Conservation (phyloP, 768 basidiomycete genomes). For the Tephrocybe rancida region DNA sequence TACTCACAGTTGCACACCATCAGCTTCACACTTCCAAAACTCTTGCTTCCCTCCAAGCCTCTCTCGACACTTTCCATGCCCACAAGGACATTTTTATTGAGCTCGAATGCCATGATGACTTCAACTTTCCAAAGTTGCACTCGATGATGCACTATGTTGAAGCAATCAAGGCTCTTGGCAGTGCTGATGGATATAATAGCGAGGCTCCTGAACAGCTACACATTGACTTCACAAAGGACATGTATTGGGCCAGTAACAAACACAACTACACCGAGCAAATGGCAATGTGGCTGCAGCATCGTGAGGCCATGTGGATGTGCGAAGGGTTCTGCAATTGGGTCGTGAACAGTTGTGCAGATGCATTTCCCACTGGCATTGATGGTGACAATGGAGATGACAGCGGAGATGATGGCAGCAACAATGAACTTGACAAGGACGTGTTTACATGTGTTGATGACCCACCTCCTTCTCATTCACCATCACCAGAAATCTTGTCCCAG, state of each 20-base stretch:
- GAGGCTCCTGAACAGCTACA: constrained; percentile 2
- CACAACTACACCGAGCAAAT: constrained; percentile 35
- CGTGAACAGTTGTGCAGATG: neutral
- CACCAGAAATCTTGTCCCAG: neutral
- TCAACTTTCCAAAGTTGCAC: constrained; percentile 43
- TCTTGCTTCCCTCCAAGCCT: constrained; percentile 21
- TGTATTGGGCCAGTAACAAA: constrained; percentile 31
- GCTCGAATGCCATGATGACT: constrained; percentile 28
- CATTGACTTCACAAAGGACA: neutral
- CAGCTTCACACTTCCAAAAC: constrained; percentile 20
- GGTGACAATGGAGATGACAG: neutral
- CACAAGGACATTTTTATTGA: constrained; percentile 31
- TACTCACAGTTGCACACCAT: constrained; percentile 16
- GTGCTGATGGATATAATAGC: constrained; percentile 8
- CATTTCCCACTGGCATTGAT: neutral
- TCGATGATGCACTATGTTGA: constrained; percentile 31
- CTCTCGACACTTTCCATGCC: constrained; percentile 29
- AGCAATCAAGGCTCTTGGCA: constrained; percentile 24
- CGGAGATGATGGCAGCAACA: neutral
- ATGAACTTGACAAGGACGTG: neutral
- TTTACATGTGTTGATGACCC: neutral
- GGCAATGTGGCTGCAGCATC: constrained; percentile 34
- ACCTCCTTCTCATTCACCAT: neutral
- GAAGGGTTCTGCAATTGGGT: neutral
- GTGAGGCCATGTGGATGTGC: constrained; percentile 25